Conservation (phyloP, 495 filamentous ascomycete genomes). For the Penicillium herquei region DNA sequence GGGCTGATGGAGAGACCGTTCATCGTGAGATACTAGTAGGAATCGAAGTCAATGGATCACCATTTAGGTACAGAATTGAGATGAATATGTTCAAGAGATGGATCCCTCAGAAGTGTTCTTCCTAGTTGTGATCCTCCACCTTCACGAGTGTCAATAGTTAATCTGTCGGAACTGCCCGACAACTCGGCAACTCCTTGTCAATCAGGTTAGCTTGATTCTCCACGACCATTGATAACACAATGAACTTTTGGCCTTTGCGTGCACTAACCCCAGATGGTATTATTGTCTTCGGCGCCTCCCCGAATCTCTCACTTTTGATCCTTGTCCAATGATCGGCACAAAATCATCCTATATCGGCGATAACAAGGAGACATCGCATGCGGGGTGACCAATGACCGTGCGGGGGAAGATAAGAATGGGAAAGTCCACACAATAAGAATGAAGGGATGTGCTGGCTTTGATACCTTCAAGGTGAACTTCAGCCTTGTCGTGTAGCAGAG, state of each 20-base stretch:
- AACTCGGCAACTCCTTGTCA: too few relatives aligned
- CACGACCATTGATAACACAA: too few relatives aligned
- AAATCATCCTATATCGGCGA: constrained; percentile 2
- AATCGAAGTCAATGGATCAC: background rate
- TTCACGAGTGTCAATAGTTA: too few relatives aligned
- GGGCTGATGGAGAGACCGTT: constrained; percentile 29
- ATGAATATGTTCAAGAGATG: background rate
- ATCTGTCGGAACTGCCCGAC: too few relatives aligned
- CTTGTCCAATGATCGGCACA: background rate
- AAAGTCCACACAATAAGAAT: constrained; percentile 1
- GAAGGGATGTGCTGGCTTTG: background rate
- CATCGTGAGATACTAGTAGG: constrained; percentile 21
- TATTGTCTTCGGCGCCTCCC: too few relatives aligned
- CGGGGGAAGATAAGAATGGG: constrained; percentile 19
- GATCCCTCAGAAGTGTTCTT: background rate
- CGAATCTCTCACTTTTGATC: too few relatives aligned
- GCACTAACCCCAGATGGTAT: too few relatives aligned
- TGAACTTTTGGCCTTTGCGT: too few relatives aligned
- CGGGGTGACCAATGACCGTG: constrained; percentile 13
- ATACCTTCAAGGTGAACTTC: background rate
- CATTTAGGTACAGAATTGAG: background rate
- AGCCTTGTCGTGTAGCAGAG: background rate
- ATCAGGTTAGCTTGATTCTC: too few relatives aligned
- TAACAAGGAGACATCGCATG: constrained; percentile 5
- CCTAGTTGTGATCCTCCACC: too few relatives aligned